Conservation (phyloP, 1,139 yeast species). For the Yamadazyma diospyri region DNA sequence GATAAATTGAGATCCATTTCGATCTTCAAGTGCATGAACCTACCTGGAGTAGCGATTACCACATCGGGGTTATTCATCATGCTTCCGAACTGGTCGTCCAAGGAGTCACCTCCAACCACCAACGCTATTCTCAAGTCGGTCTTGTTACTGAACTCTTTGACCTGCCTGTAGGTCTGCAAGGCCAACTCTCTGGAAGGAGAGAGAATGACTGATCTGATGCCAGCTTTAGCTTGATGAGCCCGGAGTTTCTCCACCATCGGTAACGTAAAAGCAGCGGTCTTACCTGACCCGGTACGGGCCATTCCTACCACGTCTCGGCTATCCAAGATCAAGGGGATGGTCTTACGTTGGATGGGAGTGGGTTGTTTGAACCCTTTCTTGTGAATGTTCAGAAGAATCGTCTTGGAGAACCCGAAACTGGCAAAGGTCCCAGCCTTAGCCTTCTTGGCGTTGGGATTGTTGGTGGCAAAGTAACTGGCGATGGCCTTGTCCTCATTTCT, state of each 20-base stretch:
- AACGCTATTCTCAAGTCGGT: constrained; percentile 78
- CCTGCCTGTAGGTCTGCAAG: constrained; percentile 81
- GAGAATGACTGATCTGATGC: constrained; percentile 78
- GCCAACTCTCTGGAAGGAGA: constrained; percentile 96
- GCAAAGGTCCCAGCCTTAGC: constrained; percentile 84
- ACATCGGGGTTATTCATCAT: constrained; percentile 96
- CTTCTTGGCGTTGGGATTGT: constrained; percentile 50
- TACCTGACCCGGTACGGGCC: constrained; percentile 98
- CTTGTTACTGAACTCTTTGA: constrained; percentile 82
- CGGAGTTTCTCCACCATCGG: constrained; percentile 87
- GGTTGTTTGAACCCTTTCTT: constrained; percentile 92
- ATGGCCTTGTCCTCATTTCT: constrained; percentile 19
- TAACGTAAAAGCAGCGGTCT: constrained; percentile 88
- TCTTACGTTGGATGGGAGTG: constrained; percentile 94
- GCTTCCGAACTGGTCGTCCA: constrained; percentile 90
- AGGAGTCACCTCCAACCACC: constrained; percentile 94
- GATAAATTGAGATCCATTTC: constrained; percentile 89
- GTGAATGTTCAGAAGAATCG: constrained; percentile 63
- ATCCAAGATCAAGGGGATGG: constrained; percentile 85
- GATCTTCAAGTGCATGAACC: constrained; percentile 90
- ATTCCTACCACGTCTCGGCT: constrained; percentile 97
- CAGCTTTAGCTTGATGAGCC: constrained; percentile 78
- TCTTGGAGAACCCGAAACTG: constrained; percentile 82
- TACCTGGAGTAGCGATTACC: constrained; percentile 95
- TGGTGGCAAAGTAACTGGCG: constrained; percentile 36